Base-by-base conservation (phyloP, 805 yeast genomes). In the Ogataea naganishii region DNA sequence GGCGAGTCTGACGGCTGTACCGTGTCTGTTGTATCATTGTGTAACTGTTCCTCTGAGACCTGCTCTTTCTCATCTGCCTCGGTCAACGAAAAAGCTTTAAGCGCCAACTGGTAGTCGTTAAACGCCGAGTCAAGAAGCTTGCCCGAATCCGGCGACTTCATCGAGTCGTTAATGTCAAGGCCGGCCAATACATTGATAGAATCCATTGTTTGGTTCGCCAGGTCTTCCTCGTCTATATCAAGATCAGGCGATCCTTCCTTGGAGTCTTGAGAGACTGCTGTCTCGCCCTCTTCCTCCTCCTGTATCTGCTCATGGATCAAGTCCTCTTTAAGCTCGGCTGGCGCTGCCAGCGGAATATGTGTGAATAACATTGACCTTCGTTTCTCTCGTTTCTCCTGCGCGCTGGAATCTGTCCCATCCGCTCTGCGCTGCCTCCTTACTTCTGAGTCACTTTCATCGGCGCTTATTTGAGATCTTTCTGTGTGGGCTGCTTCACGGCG, bases 81-180 rank as follows among this genome's bases (percentile, higher is more conserved):
- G 11, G 19, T 26, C 7, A 24, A 4, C 12, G 29, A 20, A n/a
- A 34, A 32, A 3, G 37, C 34, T 18, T 27, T 20, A 18, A 34
- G 9, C 2, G 34, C 37, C 6, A 34, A 20, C 20, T 30, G 22
- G 24, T 34, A 34, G 18, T 34, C 37, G 15, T 26, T 20, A 12
- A 34, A 34, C 3, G 37, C 37, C 3, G 28, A 22, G 13, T 24
- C 24, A 14, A 34, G 23, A 15, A 26, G n/a, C n/a, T 17, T 19
- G 8, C n/a, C n/a, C n/a, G n/a, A n/a, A n/a, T n/a, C n/a, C n/a
- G n/a, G n/a, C n/a, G n/a, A n/a, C n/a, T 16, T 25, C 17, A 16
- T 18, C 23, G 4, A 26, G n/a, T n/a, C n/a, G n/a, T n/a, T n/a
- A n/a, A n/a, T n/a, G n/a, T n/a, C n/a, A n/a, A n/a, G n/a, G n/a